Conservation (phyloP, 345 rosid genomes). For the Garcia nutans region DNA sequence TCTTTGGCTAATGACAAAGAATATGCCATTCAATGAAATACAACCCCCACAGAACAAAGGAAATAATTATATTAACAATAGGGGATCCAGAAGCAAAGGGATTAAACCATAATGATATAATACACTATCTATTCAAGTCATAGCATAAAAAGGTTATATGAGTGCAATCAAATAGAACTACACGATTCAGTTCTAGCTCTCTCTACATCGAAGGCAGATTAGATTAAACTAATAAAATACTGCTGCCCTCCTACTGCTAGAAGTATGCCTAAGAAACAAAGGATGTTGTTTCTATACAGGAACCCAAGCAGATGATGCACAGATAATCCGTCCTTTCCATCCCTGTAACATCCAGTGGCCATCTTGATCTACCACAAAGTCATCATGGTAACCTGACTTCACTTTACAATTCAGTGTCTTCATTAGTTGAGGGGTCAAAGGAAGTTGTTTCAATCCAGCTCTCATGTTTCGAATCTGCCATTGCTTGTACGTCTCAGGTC, state of each 20-base stretch:
- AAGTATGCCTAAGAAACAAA: neutral
- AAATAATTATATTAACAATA: too few relatives aligned
- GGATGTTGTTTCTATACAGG: conserved; percentile 40
- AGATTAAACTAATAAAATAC: neutral
- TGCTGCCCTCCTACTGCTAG: neutral
- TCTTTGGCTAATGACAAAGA: too few relatives aligned
- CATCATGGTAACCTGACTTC: conserved; percentile 58
- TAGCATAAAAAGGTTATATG: neutral
- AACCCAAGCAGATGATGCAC: conserved; percentile 83
- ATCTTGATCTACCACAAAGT: conserved; percentile 74
- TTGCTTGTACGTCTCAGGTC: conserved; percentile 95
- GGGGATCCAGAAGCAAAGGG: neutral
- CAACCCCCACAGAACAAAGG: too few relatives aligned
- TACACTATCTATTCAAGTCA: too few relatives aligned
- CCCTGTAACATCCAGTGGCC: conserved; percentile 80
- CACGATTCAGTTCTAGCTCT: neutral
- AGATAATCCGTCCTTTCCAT: conserved; percentile 84
- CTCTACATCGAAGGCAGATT: neutral
- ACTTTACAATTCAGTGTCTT: conserved; percentile 35
- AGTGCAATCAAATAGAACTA: neutral
- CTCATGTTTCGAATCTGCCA: conserved; percentile 73
- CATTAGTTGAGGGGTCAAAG: conserved; percentile 47
- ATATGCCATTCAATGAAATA: too few relatives aligned
- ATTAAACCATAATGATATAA: neutral
- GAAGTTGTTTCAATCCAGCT: conserved; percentile 71